Evolutionary conservation across 371 early-diverging fungal genomes (phyloP).

Genomic region (Actinomortierella ambigua): DNA sequence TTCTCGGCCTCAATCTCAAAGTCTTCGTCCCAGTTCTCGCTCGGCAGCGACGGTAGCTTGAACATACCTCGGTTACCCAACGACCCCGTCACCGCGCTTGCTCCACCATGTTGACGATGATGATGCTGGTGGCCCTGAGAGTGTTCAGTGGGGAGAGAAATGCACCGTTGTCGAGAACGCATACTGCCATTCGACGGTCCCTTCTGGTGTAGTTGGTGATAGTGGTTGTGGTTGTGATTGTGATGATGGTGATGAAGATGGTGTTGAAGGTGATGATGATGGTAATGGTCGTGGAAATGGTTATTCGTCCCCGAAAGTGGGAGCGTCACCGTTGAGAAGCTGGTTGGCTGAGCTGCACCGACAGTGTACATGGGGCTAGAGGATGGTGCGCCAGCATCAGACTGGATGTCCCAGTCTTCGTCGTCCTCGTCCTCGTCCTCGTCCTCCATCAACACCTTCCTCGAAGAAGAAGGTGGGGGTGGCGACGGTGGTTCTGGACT

Average conservation of each 20-base stretch:
- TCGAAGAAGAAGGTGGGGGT: too few species aligned
- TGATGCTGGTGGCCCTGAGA: too few species aligned
- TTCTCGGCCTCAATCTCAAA: conserved; percentile 37
- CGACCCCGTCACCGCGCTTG: too few species aligned
- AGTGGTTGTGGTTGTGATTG: too few species aligned
- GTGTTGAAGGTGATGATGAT: too few species aligned
- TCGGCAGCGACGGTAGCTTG: conserved; percentile 23
- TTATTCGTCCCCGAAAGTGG: conserved; percentile 15
- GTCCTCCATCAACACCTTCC: conserved; percentile 2
- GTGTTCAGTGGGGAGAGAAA: conserved; percentile 19
- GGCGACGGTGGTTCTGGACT: too few species aligned
- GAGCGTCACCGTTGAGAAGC: conserved; percentile 25
- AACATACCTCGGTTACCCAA: conserved; percentile 2
- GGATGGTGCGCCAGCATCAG: conserved; percentile 36
- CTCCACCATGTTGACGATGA: conserved; percentile 10
- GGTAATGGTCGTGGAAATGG: too few species aligned
- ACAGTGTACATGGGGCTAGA: conserved; percentile 43
- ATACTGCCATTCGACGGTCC: conserved; percentile 16
- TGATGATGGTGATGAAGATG: too few species aligned
- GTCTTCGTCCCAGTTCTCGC: conserved; percentile 49
- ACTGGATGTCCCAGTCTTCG: conserved; percentile 35
- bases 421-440: conserved; percentile 35
- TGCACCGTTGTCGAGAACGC: conserved; percentile 19
- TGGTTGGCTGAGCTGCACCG: conserved; percentile 20
- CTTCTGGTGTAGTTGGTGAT: conserved; percentile 10